These are phyloP conservation scores for Physaria fendleri DNA, from an alignment of 345 rosid species.

Conservation along the genomic window DNA sequence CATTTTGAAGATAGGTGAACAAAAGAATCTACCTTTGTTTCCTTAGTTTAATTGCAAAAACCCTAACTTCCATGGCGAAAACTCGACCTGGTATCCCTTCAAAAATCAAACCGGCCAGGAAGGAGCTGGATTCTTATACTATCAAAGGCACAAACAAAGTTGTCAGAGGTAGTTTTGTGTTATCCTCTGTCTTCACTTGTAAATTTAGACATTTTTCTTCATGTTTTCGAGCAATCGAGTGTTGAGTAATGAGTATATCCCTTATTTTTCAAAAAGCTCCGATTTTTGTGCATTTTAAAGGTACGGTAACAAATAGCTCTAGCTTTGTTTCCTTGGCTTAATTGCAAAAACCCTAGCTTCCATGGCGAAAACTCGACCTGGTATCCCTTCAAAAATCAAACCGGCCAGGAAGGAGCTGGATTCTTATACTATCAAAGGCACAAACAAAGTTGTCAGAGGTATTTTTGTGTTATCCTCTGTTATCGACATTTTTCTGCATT, in stretches of 20 bases:
- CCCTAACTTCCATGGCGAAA: slow-evolving; percentile 31
- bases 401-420: slow-evolving; percentile 71
- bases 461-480: not conserved
- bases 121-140: slow-evolving; percentile 67
- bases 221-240: slow-evolving; percentile 8
- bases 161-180: slow-evolving; percentile 43
- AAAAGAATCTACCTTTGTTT: not conserved
- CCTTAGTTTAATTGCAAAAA: not conserved
- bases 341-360: slow-evolving; percentile 3
- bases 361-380: slow-evolving; percentile 41
- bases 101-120: slow-evolving; percentile 62
- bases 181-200: not conserved
- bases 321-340: not conserved
- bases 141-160: slow-evolving; percentile 76
- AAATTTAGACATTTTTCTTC: not conserved
- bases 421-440: slow-evolving; percentile 68
- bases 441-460: slow-evolving; percentile 72
- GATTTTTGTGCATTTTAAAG: slow-evolving; percentile 15
- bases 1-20: slow-evolving; percentile 19
- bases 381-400: slow-evolving; percentile 50
- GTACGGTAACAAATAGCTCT: not conserved
- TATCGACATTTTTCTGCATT: not conserved
- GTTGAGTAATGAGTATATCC: too few relatives aligned
- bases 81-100: slow-evolving; percentile 40
- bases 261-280: not conserved